phyloP scores from a whole-genome alignment of 2,329 filamentous ascomycete genomes.

The Claviceps sp. region DNA sequence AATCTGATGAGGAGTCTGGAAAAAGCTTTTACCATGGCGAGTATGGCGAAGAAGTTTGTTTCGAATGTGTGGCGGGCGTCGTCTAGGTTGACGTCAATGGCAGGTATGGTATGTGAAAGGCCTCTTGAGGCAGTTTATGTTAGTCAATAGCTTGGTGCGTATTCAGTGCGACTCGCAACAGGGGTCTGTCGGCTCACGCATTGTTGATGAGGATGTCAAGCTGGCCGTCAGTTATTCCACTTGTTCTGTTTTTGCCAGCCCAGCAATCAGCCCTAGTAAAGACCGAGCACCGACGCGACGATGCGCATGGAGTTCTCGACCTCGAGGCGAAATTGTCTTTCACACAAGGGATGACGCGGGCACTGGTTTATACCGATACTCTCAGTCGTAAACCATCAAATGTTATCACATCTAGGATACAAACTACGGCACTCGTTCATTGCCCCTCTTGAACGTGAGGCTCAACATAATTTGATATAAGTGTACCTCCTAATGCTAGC shows the following conservation, averaged over 20 bases:
- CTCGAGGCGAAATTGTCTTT: neutral
- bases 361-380: too few species aligned
- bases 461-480: too few species aligned
- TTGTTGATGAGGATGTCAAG: constrained; percentile 1
- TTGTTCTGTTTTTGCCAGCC: neutral
- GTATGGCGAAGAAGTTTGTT: neutral
- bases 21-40: neutral
- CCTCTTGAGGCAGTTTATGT: neutral
- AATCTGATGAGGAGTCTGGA: neutral
- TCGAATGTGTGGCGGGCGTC: neutral
- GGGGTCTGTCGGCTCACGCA: neutral
- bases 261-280: neutral
- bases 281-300: neutral
- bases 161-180: neutral
- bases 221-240: neutral
- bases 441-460: too few species aligned
- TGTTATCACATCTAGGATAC: too few species aligned
- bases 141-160: neutral
- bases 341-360: too few species aligned
- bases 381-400: too few species aligned
- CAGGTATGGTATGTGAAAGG: neutral
- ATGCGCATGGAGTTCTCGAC: neutral
- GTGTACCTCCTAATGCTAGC: too few species aligned
- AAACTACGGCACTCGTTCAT: too few species aligned
- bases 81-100: neutral